Percentiles rank a stretch among this genome's conserved stretches.
Evolutionary conservation across 2,329 filamentous ascomycete species (phyloP).

Genomic region (Xylaria digitata): DNA sequence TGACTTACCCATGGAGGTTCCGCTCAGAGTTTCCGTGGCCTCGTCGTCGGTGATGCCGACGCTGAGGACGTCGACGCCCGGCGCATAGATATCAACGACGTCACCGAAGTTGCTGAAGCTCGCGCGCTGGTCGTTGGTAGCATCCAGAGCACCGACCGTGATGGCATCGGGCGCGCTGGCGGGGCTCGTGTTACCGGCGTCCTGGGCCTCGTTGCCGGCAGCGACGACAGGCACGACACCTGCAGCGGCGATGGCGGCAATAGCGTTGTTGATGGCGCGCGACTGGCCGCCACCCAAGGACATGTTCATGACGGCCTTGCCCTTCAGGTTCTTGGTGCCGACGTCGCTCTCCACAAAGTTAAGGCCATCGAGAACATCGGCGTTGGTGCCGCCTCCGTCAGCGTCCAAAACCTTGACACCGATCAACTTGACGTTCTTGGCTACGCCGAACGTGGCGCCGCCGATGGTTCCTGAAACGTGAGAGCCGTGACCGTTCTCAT

Average conservation of each 20-base stretch:
- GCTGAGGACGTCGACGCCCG: slow-evolving; percentile 65
- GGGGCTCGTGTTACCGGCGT: slow-evolving; percentile 64
- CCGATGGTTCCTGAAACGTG: slow-evolving; percentile 73
- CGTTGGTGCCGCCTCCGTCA: slow-evolving; percentile 60
- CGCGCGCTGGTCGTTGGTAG: slow-evolving; percentile 60
- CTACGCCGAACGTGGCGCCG: slow-evolving; percentile 70
- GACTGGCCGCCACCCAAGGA: slow-evolving; percentile 65
- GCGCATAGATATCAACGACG: slow-evolving; percentile 65
- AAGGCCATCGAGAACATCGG: slow-evolving; percentile 68
- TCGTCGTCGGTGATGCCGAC: slow-evolving; percentile 63
- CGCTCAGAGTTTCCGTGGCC: slow-evolving; percentile 59
- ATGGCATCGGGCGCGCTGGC: slow-evolving; percentile 67
- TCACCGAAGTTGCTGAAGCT: slow-evolving; percentile 69
- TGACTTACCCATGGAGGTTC: slow-evolving; percentile 66
- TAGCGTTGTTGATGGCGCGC: slow-evolving; percentile 65
- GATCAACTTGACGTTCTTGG: slow-evolving; percentile 66
- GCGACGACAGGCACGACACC: slow-evolving; percentile 70
- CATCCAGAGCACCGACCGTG: slow-evolving; percentile 70
- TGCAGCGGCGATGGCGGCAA: slow-evolving; percentile 59
- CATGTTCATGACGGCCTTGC: slow-evolving; percentile 72
- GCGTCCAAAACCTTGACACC: slow-evolving; percentile 72
- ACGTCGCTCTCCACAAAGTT: slow-evolving; percentile 65
- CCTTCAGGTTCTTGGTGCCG: slow-evolving; percentile 53
- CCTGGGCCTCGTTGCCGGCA: slow-evolving; percentile 67
- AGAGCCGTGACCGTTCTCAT: slow-evolving; percentile 72